Percentiles rank a stretch among this genome's conserved stretches.
phyloP scores from a whole-genome alignment of 2,329 filamentous ascomycete species.

The Cladosporium sp. region DNA sequence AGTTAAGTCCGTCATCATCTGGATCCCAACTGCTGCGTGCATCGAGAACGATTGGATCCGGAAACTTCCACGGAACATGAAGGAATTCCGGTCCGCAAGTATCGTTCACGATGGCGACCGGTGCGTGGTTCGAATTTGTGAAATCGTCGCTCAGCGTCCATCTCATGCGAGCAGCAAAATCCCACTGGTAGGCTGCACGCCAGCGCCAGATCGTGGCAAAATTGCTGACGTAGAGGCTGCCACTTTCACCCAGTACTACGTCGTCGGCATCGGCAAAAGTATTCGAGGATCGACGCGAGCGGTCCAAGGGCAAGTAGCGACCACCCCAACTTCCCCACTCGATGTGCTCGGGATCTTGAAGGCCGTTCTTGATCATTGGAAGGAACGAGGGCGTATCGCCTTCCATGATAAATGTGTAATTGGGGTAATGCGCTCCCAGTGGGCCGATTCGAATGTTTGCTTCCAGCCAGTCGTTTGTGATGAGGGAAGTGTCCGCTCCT shows the following conservation, averaged over 20 bases:
- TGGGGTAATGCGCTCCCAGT: conserved; percentile 38
- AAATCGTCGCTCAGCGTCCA: conserved; percentile 33
- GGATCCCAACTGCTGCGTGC: too few relatives aligned
- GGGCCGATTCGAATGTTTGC: conserved; percentile 50
- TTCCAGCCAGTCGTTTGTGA: conserved; percentile 50
- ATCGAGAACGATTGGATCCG: too few relatives aligned
- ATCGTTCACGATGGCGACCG: too few relatives aligned
- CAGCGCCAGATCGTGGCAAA: conserved; percentile 51
- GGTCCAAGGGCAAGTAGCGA: conserved; percentile 38
- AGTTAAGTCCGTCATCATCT: neutral
- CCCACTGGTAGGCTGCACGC: conserved; percentile 48
- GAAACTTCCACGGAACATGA: too few relatives aligned
- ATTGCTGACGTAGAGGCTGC: conserved; percentile 36
- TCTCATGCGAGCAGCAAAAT: conserved; percentile 46
- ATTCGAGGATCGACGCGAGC: conserved; percentile 35
- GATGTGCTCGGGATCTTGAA: conserved; percentile 41
- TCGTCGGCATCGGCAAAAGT: conserved; percentile 30
- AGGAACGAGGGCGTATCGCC: conserved; percentile 50
- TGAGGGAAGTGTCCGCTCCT: conserved; percentile 45
- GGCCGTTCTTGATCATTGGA: conserved; percentile 46
- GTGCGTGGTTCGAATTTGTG: too few relatives aligned
- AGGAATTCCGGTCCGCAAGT: too few relatives aligned
- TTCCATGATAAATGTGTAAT: conserved; percentile 50
- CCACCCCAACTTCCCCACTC: conserved; percentile 49
- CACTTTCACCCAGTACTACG: conserved; percentile 30